Evolutionary conservation across 306 rosid genomes (phyloP), one percentile per base, ranked within the genome.

Genomic region (Alnus rubra): DNA sequence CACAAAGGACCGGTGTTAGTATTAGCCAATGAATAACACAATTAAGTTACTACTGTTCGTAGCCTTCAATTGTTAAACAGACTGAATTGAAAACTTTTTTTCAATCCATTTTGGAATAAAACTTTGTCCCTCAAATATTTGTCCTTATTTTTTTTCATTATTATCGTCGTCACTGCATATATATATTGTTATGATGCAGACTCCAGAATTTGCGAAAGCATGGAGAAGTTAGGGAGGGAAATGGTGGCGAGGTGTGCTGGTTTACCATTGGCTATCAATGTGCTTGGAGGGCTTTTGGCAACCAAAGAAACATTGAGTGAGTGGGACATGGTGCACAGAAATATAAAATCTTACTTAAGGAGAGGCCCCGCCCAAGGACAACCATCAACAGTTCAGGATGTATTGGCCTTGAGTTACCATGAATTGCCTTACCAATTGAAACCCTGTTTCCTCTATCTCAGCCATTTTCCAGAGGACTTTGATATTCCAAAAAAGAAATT

Each of bases 241-340:
- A 89, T 89, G 88, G 84, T 83, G 80, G 85, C 60, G 52, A 89
- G 72, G 33, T 89, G 90, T 76, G 87, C 74, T 67, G 89, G 92
- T 76, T 69, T 89, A 67, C 92, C 92, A 19, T 51, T 89, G 68
- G 87, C 87, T 19, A 89, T 89, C 76, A 67, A 86, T 11, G 90
- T 87, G 55, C 86, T 86, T 50, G 92, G 90, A 75, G 90, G 90
- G 15, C 85, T 89, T 74, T 82, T 84, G 72, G 88, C 89, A n/a
- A 81, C 86, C 45, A 89, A 87, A 77, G 80, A 73, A 14, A 76
- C 85, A 1, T 23, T 76, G 53, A 74, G 0, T 3, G 89, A 87
- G 37, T 87, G 91, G 91, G 84, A 88, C 14, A 80, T 0, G 12
- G 85, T 86, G 62, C 74, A 59, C 42, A 55, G 19, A 52, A 76